Conservation (phyloP, 2,329 filamentous ascomycete genomes). For the Davidsoniella australis region DNA sequence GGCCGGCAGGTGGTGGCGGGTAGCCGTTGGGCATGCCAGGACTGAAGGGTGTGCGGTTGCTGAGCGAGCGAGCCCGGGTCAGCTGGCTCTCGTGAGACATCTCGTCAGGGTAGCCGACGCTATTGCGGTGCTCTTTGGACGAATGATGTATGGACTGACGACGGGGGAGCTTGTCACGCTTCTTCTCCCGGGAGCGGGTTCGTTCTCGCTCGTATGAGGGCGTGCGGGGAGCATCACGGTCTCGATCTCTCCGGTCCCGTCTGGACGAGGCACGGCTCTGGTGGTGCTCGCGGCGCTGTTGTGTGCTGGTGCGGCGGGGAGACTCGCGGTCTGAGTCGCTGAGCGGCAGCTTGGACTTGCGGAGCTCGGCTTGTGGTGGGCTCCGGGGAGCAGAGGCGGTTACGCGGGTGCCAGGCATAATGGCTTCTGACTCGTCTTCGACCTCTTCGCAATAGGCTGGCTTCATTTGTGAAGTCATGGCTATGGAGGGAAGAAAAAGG, state of each 20-base stretch:
- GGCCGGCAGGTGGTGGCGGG: not conserved
- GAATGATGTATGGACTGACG: constrained; percentile 8
- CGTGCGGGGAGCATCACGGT: constrained; percentile 1
- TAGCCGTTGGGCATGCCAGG: not conserved
- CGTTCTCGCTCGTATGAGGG: constrained; percentile 10
- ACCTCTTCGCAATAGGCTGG: constrained; percentile 13
- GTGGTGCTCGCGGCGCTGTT: constrained; percentile 2
- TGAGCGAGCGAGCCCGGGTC: constrained; percentile 10
- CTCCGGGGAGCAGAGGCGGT: constrained; percentile 12
- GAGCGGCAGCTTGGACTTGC: constrained; percentile 2
- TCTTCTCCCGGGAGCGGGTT: constrained; percentile 7
- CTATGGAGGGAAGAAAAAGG: not conserved
- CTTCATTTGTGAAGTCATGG: constrained; percentile 10
- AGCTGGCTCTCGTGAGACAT: constrained; percentile 6
- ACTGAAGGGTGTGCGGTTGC: constrained; percentile 9
- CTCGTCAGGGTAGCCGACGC: constrained; percentile 8
- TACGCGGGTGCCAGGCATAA: constrained; percentile 11
- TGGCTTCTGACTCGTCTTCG: constrained; percentile 11
- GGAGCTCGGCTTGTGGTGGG: constrained; percentile 4
- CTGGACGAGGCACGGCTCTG: not conserved
- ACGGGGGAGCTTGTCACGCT: constrained; percentile 6
- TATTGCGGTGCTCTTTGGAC: constrained; percentile 8
- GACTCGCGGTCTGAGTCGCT: constrained; percentile 1
- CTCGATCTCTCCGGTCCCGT: not conserved
- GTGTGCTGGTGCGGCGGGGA: not conserved